Evolutionary conservation across 75 land plant genomes (phyloP), one percentile per base, ranked within the genome.

Genomic region (Pinus albicaulis): DNA sequence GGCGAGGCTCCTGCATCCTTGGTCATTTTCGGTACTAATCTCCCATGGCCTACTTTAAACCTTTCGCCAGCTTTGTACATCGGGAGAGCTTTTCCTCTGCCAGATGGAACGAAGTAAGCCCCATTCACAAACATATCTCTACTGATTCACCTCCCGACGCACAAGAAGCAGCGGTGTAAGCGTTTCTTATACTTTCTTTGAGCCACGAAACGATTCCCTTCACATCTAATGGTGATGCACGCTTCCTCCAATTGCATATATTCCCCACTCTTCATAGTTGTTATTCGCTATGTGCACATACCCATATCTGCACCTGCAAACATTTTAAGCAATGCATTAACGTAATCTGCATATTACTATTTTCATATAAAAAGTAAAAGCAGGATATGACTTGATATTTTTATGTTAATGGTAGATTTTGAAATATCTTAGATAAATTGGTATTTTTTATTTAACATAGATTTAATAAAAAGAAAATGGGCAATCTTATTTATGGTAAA

Each of bases 161-260:
- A 36, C 23, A 76, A 15, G 4, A 19, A 8, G 72, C 15, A 61
- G 10, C 41, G 8, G 75, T 83, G 44, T 71, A 63, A 15, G n/a
- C 84, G 72, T 77, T 31, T 17, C 66, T 22, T 70, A 44, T 20
- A 7, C 20, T 14, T 53, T 28, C 73, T 74, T 56, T 90, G 76
- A 55, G 92, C 94, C 31, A 85, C 55, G 79, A 85, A 92, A 23
- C 77, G 68, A 69, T 92, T 92, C 44, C 81, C 86, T 77, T 92
- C 74, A 59, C 92, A 87, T 57, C 52, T 80, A 14, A 92, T 73
- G 13, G 82, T 85, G 10, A 38, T 85, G 80, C 75, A 72, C 77
- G 78, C 92, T 92, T 41, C 94, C 94, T 55, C 94, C 94, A 25
- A 92, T 85, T 16, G 94, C 94, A 70, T 92, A 89, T n/a, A 78